phyloP scores from a whole-genome alignment of 768 basidiomycete genomes.

The Leccinum sublutescens region DNA sequence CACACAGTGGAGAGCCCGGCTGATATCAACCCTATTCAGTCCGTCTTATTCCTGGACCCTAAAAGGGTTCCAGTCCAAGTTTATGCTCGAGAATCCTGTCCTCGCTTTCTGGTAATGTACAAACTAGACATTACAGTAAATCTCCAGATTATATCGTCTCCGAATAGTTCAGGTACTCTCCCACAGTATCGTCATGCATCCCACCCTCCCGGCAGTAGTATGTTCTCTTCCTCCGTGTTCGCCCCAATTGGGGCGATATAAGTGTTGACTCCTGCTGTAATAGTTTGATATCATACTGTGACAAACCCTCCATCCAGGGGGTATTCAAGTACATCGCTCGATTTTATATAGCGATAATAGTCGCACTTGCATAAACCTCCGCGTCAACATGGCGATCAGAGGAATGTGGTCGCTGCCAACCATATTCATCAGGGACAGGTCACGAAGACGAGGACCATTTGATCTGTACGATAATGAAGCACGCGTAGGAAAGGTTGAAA shows the following conservation, averaged over 20 bases:
- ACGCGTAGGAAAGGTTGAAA: constrained; percentile 47
- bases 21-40: too few relatives aligned
- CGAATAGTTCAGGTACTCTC: constrained; percentile 2
- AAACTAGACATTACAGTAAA: neutral
- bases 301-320: constrained; percentile 27
- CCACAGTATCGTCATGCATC: constrained; percentile 1
- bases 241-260: constrained; percentile 34
- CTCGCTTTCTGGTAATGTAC: neutral
- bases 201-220: constrained; percentile 27
- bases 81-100: too few relatives aligned
- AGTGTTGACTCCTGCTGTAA: constrained; percentile 29
- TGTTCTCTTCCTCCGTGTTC: constrained; percentile 48
- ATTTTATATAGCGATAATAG: constrained; percentile 53
- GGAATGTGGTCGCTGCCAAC: constrained; percentile 49
- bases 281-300: constrained; percentile 21
- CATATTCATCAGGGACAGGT: constrained; percentile 57
- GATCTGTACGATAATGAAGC: constrained; percentile 48
- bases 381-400: constrained; percentile 46
- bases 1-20: too few relatives aligned
- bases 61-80: too few relatives aligned
- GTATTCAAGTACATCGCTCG: constrained; percentile 46
- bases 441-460: constrained; percentile 54
- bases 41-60: too few relatives aligned
- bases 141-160: constrained; percentile 8
- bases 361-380: constrained; percentile 49